These are phyloP conservation scores for Chamaenerion angustifolium DNA, from an alignment of 345 rosid species.

Conservation along the genomic window DNA sequence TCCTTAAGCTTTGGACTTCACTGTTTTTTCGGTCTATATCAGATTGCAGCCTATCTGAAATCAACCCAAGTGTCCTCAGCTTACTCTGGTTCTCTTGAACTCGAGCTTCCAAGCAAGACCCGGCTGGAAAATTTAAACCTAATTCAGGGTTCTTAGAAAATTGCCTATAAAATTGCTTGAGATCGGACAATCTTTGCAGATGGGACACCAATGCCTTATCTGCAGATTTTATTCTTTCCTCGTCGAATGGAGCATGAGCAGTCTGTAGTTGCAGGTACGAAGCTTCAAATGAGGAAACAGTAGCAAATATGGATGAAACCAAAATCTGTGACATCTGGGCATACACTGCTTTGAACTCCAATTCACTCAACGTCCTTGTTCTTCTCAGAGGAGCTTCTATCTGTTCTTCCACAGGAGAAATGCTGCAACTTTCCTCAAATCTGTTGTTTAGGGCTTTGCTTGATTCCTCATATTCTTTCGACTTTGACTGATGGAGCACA, in stretches of 20 bases:
- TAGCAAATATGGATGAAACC: constrained; percentile 65
- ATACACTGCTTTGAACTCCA: constrained; percentile 23
- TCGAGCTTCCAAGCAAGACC: constrained; percentile 74
- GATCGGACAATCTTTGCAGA: constrained; percentile 56
- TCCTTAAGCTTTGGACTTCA: constrained; percentile 43
- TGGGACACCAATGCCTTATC: constrained; percentile 64
- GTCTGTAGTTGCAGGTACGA: constrained; percentile 79
- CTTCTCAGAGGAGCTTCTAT: constrained; percentile 5
- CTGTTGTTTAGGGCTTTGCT: neutral
- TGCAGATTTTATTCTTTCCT: constrained; percentile 46
- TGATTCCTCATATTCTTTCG: neutral
- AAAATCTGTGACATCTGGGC: constrained; percentile 32
- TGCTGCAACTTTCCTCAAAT: neutral
- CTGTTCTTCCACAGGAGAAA: neutral
- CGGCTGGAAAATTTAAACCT: constrained; percentile 30
- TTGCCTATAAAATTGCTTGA: constrained; percentile 44
- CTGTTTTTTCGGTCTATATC: constrained; percentile 63
- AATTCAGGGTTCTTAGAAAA: constrained; percentile 31
- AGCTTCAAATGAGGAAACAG: constrained; percentile 66
- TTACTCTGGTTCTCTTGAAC: constrained; percentile 95
- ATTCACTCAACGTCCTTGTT: constrained; percentile 6
- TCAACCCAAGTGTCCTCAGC: constrained; percentile 55
- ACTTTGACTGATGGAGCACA: too few species aligned
- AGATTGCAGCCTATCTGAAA: constrained; percentile 64
- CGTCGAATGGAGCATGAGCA: constrained; percentile 68